Percentiles rank a stretch among this genome's conserved stretches.
These are phyloP conservation scores for Colletotrichum sp. DNA, from an alignment of 2,329 filamentous ascomycete genomes.

Conservation along the genomic window DNA sequence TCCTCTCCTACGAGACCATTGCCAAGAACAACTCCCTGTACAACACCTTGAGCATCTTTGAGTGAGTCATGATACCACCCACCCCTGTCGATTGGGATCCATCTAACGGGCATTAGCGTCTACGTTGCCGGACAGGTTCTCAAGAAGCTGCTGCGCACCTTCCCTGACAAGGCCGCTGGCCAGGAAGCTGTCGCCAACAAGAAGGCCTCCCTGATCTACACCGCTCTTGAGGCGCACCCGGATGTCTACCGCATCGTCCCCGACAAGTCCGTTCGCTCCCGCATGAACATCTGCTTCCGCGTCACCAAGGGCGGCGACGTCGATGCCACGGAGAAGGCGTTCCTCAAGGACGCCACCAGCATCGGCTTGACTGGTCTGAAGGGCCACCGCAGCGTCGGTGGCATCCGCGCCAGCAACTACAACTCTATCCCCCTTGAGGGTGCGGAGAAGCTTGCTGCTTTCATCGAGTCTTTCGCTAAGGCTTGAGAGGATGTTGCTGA, in stretches of 20 bases:
- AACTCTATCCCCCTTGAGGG: conserved; percentile 78
- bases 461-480: conserved; percentile 61
- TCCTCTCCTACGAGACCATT: conserved; percentile 83
- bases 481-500: conserved; percentile 24
- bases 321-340: conserved; percentile 77
- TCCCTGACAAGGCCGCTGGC: conserved; percentile 72
- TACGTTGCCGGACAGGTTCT: conserved; percentile 92
- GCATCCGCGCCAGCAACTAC: conserved; percentile 88
- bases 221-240: conserved; percentile 74
- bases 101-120: conserved; percentile 56
- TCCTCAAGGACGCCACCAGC: conserved; percentile 74
- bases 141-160: conserved; percentile 70
- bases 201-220: conserved; percentile 82
- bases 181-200: conserved; percentile 76
- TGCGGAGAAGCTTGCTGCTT: conserved; percentile 70
- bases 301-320: conserved; percentile 63
- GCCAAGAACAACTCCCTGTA: conserved; percentile 95
- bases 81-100: not conserved
- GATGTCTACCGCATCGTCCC: conserved; percentile 80
- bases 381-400: conserved; percentile 86
- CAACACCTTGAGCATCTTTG: conserved; percentile 95
- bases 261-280: conserved; percentile 74
- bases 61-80: conserved; percentile 47
- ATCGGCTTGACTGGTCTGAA: conserved; percentile 80
- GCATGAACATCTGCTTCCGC: conserved; percentile 97